These are phyloP conservation scores for Microsporum ferrugineum DNA, from an alignment of 2,329 filamentous ascomycete genomes.

Conservation along the genomic window DNA sequence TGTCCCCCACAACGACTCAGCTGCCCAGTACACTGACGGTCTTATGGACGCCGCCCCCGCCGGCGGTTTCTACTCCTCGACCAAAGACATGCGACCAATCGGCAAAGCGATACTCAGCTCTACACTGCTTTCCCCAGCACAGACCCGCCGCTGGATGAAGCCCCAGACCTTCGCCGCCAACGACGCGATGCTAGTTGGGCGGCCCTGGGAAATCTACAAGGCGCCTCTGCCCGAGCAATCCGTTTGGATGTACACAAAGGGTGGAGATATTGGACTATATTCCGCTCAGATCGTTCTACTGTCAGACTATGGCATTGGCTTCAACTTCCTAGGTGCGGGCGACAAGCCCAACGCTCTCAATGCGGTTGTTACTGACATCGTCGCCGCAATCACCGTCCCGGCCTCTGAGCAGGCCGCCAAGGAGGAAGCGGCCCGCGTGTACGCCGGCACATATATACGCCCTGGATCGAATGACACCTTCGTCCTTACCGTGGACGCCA, in stretches of 20 bases:
- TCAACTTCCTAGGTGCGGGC: constrained; percentile 23
- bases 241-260: constrained; percentile 28
- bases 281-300: constrained; percentile 24
- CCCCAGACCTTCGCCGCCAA: constrained; percentile 29
- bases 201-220: constrained; percentile 31
- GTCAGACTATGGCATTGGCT: constrained; percentile 27
- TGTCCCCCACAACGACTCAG: neutral
- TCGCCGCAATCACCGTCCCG: constrained; percentile 20
- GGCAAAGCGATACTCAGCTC: constrained; percentile 32
- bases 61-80: constrained; percentile 15
- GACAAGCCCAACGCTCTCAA: constrained; percentile 12
- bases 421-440: constrained; percentile 17
- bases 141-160: constrained; percentile 33
- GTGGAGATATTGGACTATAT: constrained; percentile 25
- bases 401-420: constrained; percentile 20
- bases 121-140: constrained; percentile 23
- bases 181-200: constrained; percentile 25
- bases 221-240: constrained; percentile 14
- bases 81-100: constrained; percentile 28
- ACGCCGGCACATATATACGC: constrained; percentile 19
- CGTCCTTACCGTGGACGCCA: constrained; percentile 11
- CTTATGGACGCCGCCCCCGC: neutral
- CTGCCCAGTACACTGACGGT: neutral
- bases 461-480: constrained; percentile 5
- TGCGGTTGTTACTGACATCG: constrained; percentile 21